phyloP scores from a whole-genome alignment of 495 filamentous ascomycete species.

The Friedmanniomyces endolithicus region DNA sequence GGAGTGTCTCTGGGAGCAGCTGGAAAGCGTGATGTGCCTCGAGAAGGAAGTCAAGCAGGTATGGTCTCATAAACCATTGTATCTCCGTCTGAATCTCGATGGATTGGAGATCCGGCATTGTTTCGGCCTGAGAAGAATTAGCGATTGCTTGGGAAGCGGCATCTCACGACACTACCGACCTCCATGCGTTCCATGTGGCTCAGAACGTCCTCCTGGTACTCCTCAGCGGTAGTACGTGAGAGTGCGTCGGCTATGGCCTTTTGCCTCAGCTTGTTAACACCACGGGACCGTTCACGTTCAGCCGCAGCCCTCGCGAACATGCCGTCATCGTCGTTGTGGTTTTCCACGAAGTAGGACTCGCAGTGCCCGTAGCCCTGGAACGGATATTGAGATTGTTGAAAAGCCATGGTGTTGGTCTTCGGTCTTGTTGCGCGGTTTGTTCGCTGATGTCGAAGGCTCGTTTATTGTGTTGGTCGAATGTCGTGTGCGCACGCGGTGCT shows the following conservation, averaged over 20 bases:
- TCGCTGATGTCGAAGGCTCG: background rate
- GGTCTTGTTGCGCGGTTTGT: slow-evolving; percentile 13
- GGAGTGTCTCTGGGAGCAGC: slow-evolving; percentile 84
- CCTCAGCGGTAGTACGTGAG: slow-evolving; percentile 65
- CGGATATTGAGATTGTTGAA: slow-evolving; percentile 38
- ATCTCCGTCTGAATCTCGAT: slow-evolving; percentile 99
- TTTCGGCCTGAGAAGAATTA: slow-evolving; percentile 54
- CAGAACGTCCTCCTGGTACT: slow-evolving; percentile 87
- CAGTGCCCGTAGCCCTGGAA: slow-evolving; percentile 35
- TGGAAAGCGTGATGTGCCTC: slow-evolving; percentile 94
- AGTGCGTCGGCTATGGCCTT: slow-evolving; percentile 76
- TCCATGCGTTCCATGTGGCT: slow-evolving; percentile 94
- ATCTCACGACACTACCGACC: slow-evolving; percentile 40
- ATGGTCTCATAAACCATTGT: slow-evolving; percentile 98
- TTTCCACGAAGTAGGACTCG: slow-evolving; percentile 81
- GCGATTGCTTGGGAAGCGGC: slow-evolving; percentile 5
- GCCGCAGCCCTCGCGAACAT: slow-evolving; percentile 30
- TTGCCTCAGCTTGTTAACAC: slow-evolving; percentile 63
- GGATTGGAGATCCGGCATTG: slow-evolving; percentile 85
- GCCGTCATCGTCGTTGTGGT: slow-evolving; percentile 48
- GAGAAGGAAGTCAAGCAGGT: slow-evolving; percentile 94
- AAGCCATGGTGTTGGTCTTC: slow-evolving; percentile 49
- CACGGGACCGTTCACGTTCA: slow-evolving; percentile 56
- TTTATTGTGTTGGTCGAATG: slow-evolving; percentile 6
- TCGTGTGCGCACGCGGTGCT: background rate